A percentile compares a stretch with the other conserved stretches of the same genome.
These are phyloP conservation scores for Trypanosoma melophagium DNA, from an alignment of 208 protist species.

Conservation along the genomic window DNA sequence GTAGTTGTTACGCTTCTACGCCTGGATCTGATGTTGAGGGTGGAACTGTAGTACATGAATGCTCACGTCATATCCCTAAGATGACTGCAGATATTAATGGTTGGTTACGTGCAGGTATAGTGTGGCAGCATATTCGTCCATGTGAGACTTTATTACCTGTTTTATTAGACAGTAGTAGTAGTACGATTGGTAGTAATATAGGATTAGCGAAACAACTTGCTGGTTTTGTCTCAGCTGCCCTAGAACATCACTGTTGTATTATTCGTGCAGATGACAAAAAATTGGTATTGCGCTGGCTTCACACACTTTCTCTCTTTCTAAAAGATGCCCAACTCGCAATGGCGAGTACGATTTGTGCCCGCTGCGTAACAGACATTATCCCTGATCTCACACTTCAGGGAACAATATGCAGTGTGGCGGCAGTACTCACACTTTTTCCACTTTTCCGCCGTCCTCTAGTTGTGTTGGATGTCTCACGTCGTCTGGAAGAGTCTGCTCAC, in stretches of 20 bases:
- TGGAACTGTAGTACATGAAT: neutral
- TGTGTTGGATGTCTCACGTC: slow-evolving; percentile 4
- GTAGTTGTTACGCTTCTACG: neutral
- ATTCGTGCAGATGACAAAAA: neutral
- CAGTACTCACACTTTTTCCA: slow-evolving; percentile 1
- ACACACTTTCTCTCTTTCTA: slow-evolving; percentile 14
- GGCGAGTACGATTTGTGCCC: neutral
- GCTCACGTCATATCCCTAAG: neutral
- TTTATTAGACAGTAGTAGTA: neutral
- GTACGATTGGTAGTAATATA: too few relatives aligned
- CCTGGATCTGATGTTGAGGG: neutral
- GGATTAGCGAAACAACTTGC: neutral
- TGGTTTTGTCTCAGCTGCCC: slow-evolving; percentile 4
- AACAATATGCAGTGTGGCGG: neutral
- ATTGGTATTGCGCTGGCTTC: slow-evolving; percentile 3
- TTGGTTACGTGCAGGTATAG: slow-evolving; percentile 10
- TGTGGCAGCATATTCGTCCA: neutral
- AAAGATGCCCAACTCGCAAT: slow-evolving; percentile 5
- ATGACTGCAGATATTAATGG: slow-evolving; percentile 1
- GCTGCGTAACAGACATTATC: neutral
- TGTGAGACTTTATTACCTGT: neutral
- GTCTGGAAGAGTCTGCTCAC: slow-evolving; percentile 9
- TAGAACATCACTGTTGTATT: slow-evolving; percentile 11
- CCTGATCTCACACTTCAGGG: slow-evolving; percentile 18
- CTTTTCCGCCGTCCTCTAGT: slow-evolving; percentile 6